Base-by-base conservation (phyloP, 441 rosid genomes). In the Pelargonium myrrhifolium region DNA sequence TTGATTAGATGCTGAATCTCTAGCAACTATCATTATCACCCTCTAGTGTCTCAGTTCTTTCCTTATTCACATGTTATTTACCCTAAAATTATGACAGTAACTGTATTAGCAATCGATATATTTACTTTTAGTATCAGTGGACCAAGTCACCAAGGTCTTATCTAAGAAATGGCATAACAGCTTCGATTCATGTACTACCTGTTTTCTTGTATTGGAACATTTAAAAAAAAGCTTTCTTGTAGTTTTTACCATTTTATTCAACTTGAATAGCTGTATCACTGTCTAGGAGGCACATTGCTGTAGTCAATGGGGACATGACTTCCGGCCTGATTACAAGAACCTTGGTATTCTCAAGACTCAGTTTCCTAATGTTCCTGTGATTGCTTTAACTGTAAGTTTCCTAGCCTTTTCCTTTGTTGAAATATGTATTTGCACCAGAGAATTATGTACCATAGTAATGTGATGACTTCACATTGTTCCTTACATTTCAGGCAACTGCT, bases 261-360 rank as follows among this genome's bases (percentile, higher is more conserved):
- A 53, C 59, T 71, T 77, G 63, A 58, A 65, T 72, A 39, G 31
- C 72, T 77, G 65, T 66, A 24, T 76, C 76, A 10, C 72, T 81
- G 68, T 85, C 74, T 87, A 94, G 99, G 99, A 94, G 85, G 99
- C 99, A 72, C 99, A 94, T 85, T 94, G 99, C 74, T 92, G 99
- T 80, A 94, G 98, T 76, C 98, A 93, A 75, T 93, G 98, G 99
- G 99, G 99, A 70, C 99, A 92, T 55, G 98, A 94, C 76, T 94
- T 94, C 81, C 98, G 99, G 53, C 99, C 98, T n/a, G 99, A 94
- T 74, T 94, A 94, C 80, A 94, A 92, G 81, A 92, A 83, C 82
- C 93, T 94, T 58, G 85, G 96, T 69, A 88, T 94, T 72, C 87
- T 94, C 62, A 94, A 94, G 85, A 94, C 88, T 68, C 98, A 89